Conservation (phyloP, 805 yeast genomes). For the Candida loeiensis region DNA sequence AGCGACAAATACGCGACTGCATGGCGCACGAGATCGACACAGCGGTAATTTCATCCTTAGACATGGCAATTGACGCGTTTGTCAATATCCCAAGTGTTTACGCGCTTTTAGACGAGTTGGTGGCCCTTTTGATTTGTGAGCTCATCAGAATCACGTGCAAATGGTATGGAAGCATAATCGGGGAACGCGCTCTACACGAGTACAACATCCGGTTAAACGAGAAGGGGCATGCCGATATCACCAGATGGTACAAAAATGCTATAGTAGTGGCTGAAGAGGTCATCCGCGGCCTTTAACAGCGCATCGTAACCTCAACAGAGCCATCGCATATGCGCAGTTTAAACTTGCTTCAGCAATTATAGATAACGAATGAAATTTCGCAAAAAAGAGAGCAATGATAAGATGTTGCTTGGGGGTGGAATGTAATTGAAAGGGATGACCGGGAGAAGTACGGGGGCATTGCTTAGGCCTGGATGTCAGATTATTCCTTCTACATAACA, state of each 20-base stretch:
- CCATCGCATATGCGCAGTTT: too few species aligned
- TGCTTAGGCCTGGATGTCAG: too few species aligned
- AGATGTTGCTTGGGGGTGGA: not conserved
- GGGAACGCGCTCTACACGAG: constrained; percentile 3
- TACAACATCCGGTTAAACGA: not conserved
- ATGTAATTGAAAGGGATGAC: not conserved
- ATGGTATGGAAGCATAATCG: constrained; percentile 6
- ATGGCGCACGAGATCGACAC: constrained; percentile 1
- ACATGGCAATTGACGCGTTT: constrained; percentile 1
- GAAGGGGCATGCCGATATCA: not conserved
- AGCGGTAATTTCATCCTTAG: constrained; percentile 2
- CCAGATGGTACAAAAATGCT: not conserved
- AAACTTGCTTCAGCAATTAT: too few species aligned
- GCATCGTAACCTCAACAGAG: too few species aligned
- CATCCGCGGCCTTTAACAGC: not conserved
- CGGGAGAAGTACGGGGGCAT: too few species aligned
- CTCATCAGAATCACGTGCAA: constrained; percentile 5
- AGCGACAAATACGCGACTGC: not conserved
- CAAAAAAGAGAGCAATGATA: not conserved
- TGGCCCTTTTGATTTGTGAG: constrained; percentile 4
- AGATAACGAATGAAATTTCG: not conserved
- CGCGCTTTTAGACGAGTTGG: constrained; percentile 6
- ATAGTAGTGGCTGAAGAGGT: not conserved
- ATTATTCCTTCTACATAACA: too few species aligned
- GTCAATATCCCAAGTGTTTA: not conserved